Base-by-base conservation (phyloP, 208 protist species). In the Leishmania arabica region DNA sequence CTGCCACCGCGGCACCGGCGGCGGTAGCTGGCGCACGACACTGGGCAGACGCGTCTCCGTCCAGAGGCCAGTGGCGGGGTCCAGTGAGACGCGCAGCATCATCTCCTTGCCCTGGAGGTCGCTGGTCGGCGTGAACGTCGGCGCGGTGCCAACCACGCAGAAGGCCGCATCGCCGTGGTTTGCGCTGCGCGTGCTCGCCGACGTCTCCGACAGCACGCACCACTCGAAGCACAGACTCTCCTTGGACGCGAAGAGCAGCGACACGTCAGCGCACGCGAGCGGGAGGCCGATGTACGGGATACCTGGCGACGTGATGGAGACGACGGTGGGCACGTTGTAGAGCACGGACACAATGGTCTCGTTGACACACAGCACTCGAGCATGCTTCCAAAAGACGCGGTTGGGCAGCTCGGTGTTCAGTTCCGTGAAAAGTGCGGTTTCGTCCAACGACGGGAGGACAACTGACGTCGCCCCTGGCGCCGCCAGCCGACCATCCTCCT, bases 311-410 rank as follows among this genome's bases (percentile, higher is more conserved):
- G 83, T 51, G 60, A 98, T 78, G 42, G 86, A 79, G 5, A 88
- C 95, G 78, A 98, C 93, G 31, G 91, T 95, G 2, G 95, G 92
- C 3, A 94, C 79, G 77, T 98, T 98, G 86, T 94, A 97, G 31
- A 84, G 75, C 19, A 97, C 84, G 0, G 42, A 64, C 21, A 95
- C 85, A n/a, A 74, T 49, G 11, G 62, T 82, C 24, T 82, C 83
- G 34, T 71, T 87, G 45, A 98, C 86, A 45, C 79, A 65, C 45
- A 98, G 86, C 42, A 89, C 80, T 42, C 79, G 84, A 13, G 86
- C 91, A 27, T 69, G 70, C 51, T 74, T 82, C 92, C 93, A 96
- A 58, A 96, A 95, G 24, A 87, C 54, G 24, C 66, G 73, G 78
- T 96, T 96, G 0, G 87, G 64, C 42, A 95, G n/a, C 11, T 81